phyloP scores from a whole-genome alignment of 495 filamentous ascomycete genomes.

The Lasiosphaeria hispida region DNA sequence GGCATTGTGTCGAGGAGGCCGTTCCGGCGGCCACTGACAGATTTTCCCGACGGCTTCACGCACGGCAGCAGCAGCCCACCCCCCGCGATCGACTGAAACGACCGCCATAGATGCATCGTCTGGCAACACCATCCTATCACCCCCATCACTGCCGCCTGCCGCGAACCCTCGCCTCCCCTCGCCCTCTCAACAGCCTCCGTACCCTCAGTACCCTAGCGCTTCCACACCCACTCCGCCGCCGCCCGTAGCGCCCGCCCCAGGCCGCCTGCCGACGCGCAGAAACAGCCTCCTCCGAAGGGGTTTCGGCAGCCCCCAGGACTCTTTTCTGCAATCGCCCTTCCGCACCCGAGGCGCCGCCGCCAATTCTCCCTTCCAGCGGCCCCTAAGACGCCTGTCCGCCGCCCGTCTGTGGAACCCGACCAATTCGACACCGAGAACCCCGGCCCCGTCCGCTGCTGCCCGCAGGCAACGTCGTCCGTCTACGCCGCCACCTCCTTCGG shows the following conservation, averaged over 20 bases:
- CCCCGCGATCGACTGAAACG: slow-evolving; percentile 24
- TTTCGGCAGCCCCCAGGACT: slow-evolving; percentile 34
- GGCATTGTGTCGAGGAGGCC: slow-evolving; percentile 29
- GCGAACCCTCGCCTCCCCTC: slow-evolving; percentile 35
- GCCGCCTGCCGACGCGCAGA: slow-evolving; percentile 19
- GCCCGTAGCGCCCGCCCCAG: slow-evolving; percentile 10
- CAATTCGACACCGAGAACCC: slow-evolving; percentile 57
- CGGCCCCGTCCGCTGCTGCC: slow-evolving; percentile 22
- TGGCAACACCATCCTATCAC: background rate
- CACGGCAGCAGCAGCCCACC: slow-evolving; percentile 34
- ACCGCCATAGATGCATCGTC: slow-evolving; percentile 39
- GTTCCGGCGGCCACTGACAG: slow-evolving; percentile 39
- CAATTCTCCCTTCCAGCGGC: slow-evolving; percentile 17
- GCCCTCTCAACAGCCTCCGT: slow-evolving; percentile 35
- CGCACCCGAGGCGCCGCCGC: slow-evolving; percentile 38
- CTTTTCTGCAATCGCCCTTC: slow-evolving; percentile 43
- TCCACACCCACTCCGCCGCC: slow-evolving; percentile 21
- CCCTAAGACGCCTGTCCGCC: slow-evolving; percentile 38
- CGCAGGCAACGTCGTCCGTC: slow-evolving; percentile 40
- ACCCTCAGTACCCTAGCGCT: slow-evolving; percentile 33
- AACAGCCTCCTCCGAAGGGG: slow-evolving; percentile 42
- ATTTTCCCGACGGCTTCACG: slow-evolving; percentile 47
- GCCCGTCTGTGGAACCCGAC: slow-evolving; percentile 63
- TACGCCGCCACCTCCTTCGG: slow-evolving; percentile 45
- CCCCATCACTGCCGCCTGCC: slow-evolving; percentile 8